Percentiles rank a stretch among this genome's conserved stretches.
Conservation (phyloP, 768 basidiomycete genomes). For the Mycena latifolia region DNA sequence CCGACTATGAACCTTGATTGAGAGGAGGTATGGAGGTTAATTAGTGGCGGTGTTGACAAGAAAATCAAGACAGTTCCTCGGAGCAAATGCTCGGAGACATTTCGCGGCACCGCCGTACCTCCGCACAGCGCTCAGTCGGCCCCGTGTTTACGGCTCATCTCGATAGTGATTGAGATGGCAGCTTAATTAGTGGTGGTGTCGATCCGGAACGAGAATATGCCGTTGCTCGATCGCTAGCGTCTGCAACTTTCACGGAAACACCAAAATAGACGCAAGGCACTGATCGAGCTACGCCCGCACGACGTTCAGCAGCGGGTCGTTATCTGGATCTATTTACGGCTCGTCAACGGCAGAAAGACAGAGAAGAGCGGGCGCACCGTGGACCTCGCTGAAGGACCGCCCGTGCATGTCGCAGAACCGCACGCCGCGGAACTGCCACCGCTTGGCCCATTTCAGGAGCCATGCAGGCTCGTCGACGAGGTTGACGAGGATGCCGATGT, state of each 20-base stretch:
- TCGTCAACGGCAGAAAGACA: background rate
- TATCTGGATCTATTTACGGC: conserved; percentile 20
- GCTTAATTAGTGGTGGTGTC: too few relatives aligned
- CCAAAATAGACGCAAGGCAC: background rate
- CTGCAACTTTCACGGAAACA: background rate
- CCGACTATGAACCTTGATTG: background rate
- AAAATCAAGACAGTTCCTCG: background rate
- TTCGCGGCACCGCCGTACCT: too few relatives aligned
- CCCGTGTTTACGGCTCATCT: too few relatives aligned
- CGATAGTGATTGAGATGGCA: too few relatives aligned
- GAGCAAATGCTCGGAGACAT: too few relatives aligned
- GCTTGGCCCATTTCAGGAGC: conserved; percentile 39
- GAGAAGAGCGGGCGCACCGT: conserved; percentile 2
- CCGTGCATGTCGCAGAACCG: conserved; percentile 30
- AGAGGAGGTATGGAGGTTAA: background rate
- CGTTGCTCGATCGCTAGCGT: too few relatives aligned
- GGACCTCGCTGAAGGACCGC: conserved; percentile 10
- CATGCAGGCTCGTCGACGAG: conserved; percentile 43
- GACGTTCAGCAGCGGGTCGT: conserved; percentile 12
- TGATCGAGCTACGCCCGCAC: conserved; percentile 24
- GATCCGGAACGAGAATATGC: too few relatives aligned
- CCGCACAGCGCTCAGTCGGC: too few relatives aligned
- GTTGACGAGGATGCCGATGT: conserved; percentile 49
- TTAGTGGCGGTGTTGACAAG: conserved; percentile 24
- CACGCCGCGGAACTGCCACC: conserved; percentile 26